Evolutionary conservation across 83 land plant species (phyloP), one percentile per base, ranked within the genome.

Genomic region (Larix sibirica): DNA sequence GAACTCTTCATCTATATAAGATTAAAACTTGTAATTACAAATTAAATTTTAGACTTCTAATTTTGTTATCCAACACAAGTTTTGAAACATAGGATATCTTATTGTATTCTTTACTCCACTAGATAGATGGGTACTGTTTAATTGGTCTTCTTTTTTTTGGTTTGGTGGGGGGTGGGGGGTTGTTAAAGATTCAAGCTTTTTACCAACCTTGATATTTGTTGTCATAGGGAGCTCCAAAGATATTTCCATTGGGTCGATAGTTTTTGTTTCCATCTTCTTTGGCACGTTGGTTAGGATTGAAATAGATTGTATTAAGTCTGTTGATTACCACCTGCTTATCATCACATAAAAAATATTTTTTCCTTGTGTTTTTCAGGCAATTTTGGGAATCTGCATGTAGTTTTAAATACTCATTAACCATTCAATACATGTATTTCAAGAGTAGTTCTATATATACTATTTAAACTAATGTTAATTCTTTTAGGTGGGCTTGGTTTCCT

Each of bases 171-270:
- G 73, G n/a, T 14, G 44, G 24, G 40, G 7, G 13, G 50, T 1
- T 44, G 50, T 17, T 81, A 12, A 87, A 94, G 95, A 90, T 67
- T 63, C 89, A 3, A 92, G 93, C 84, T 87, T 94, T 85, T 88
- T 92, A 28, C 93, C 96, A 28, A 95, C 96, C 21, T 79, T 94
- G 50, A 68, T 94, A n/a, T 94, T 90, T 81, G 84, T 92, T 3
- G 31, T 83, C 26, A 88, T 94, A 88, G 96, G 96, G 24, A 90
- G 93, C 80, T 94, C 96, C 66, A 90, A 87, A 67, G 93, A 92
- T 79, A 90, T 90, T 54, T 93, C 91, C 12, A 91, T 94, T 68
- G 96, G 96, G 26, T 92, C 95, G 13, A 95, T 92, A 16, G 96
- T 93, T 23, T 95, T 92, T 60, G 89, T 94, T 26, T 94, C 95